Base-by-base conservation (phyloP, 108 stramenopile species). In the Mayamaea pseudoterrestris region DNA sequence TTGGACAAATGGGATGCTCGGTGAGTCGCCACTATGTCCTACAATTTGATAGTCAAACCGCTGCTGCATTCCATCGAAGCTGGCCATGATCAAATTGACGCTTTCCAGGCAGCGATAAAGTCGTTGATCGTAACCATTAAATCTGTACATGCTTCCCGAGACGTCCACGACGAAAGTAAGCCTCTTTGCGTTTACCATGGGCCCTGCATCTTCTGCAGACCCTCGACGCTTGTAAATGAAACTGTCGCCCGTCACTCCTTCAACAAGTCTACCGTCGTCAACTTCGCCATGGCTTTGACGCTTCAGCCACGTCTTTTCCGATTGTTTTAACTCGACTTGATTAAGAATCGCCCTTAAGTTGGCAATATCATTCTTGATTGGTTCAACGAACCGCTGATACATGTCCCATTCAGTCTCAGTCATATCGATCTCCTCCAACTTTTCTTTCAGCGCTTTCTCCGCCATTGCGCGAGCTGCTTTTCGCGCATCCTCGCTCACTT, bases 141-240 rank as follows among this genome's bases (percentile, higher is more conserved):
- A 95, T 17, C 93, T 58, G 58, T 93, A 95, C 94, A 95, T 95
- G 13, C 66, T 69, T 18, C 74, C 94, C 11, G 65, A 68, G 1
- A 68, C 53, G 45, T 95, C 94, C 27, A 93, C 52, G 23, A 95
- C 69, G 43, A 95, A 61, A 17, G 56, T 57, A 27, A 94, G 63
- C 5, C 50, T 56, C 45, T 69, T 66, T 0, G 71, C 65, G 11
- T 71, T 35, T 20, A 24, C 0, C 11, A 30, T 21, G 20, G n/a
- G 26, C 23, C 30, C 16, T 26, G 62, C 44, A 47, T 67, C 64
- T 30, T 75, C 60, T 20, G 59, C 54, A 12, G 45, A 61, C 6
- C 83, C 90, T 5, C 93, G 68, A 8, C 82, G 66, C 60, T 91
- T 90, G 69, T 70, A 95, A 16, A 95, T 73, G 41, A 79, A 52